Conservation (phyloP, 306 rosid genomes). For the Fragaria nilgerrensis region DNA sequence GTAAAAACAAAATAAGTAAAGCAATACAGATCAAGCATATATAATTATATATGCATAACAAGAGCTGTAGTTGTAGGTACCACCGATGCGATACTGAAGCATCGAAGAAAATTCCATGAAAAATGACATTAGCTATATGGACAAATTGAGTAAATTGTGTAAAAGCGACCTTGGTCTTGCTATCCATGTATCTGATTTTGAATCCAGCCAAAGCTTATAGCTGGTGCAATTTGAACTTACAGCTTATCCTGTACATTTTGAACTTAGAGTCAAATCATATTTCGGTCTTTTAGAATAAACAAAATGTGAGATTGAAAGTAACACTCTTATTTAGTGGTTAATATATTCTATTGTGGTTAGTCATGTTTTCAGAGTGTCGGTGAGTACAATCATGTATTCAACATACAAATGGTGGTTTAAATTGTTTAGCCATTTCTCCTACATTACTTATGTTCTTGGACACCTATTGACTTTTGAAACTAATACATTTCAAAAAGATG, state of each 20-base stretch:
- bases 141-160: neutral
- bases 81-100: slow-evolving; percentile 6
- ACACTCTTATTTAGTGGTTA: too few relatives aligned
- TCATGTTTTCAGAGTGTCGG: too few relatives aligned
- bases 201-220: neutral
- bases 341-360: too few relatives aligned
- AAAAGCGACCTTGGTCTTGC: neutral
- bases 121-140: slow-evolving; percentile 4
- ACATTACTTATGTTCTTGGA: neutral
- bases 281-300: neutral
- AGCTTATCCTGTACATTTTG: neutral
- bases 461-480: neutral
- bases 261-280: neutral
- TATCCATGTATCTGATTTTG: neutral
- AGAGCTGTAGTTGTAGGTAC: neutral
- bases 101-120: slow-evolving; percentile 16
- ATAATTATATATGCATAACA: too few relatives aligned
- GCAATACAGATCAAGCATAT: neutral
- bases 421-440: neutral
- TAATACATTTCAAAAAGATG: too few relatives aligned
- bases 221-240: too few relatives aligned
- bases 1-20: neutral
- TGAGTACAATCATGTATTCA: too few relatives aligned
- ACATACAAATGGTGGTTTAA: neutral
- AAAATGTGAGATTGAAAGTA: neutral